These are phyloP conservation scores for Aureobasidium sp. DNA, from an alignment of 2,329 filamentous ascomycete genomes.

Conservation along the genomic window DNA sequence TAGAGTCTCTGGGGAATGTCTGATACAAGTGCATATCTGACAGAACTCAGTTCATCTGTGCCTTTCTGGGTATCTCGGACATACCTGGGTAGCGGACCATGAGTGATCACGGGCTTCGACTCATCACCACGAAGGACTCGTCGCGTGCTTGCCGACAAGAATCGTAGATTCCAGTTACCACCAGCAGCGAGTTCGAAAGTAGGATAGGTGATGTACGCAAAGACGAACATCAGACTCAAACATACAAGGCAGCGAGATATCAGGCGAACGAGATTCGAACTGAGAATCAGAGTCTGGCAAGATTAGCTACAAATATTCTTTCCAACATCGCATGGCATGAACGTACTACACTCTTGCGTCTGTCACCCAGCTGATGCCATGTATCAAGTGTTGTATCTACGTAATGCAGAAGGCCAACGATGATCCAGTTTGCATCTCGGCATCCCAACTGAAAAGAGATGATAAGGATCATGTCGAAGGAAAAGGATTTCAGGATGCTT, in stretches of 20 bases:
- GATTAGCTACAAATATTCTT: background rate
- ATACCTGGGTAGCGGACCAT: background rate
- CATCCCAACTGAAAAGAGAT: background rate
- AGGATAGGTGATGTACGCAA: background rate
- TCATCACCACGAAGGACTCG: background rate
- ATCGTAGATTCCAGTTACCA: background rate
- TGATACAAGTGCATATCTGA: background rate
- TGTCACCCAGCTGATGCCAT: background rate
- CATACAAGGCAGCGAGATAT: background rate
- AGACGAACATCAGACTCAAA: background rate
- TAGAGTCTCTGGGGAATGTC: background rate
- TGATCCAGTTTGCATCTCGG: background rate
- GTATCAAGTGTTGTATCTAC: background rate
- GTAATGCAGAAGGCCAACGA: background rate
- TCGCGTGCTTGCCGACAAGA: background rate
- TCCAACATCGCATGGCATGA: no score
- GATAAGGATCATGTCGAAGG: background rate
- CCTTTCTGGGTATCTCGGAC: background rate
- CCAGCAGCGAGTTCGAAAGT: background rate
- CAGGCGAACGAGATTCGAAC: background rate
- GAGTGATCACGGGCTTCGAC: background rate
- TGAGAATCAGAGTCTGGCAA: background rate
- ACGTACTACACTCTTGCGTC: background rate
- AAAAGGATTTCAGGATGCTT: background rate
- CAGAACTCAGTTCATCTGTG: background rate